Conservation (phyloP, 1,284 basidiomycete species). For the Tremellales sp. region DNA sequence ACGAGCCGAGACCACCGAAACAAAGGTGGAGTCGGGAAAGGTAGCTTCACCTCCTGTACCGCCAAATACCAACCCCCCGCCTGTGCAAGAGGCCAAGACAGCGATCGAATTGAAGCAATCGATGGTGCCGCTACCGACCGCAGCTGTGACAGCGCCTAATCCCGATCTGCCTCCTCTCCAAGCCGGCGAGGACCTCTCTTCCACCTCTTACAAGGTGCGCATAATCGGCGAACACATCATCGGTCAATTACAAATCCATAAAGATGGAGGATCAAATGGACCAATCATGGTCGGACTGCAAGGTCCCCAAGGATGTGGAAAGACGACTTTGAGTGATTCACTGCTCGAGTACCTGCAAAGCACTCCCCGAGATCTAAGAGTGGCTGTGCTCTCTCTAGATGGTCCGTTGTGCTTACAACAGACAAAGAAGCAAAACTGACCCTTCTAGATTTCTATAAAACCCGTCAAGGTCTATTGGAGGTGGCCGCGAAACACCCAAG, state of each 20-base stretch:
- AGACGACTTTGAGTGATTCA: slow-evolving; percentile 38
- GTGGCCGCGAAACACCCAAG: slow-evolving; percentile 28
- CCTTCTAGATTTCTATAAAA: slow-evolving; percentile 36
- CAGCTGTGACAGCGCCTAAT: not conserved
- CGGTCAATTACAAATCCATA: slow-evolving; percentile 20
- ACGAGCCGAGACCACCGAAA: not conserved
- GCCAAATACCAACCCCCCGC: not conserved
- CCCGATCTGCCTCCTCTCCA: slow-evolving; percentile 14
- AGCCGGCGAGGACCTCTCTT: slow-evolving; percentile 26
- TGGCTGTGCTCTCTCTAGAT: slow-evolving; percentile 38
- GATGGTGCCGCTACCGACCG: not conserved
- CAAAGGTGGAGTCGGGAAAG: not conserved
- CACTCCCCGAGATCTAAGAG: slow-evolving; percentile 14
- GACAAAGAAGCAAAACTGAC: slow-evolving; percentile 7
- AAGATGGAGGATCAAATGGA: slow-evolving; percentile 9
- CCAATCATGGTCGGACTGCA: slow-evolving; percentile 36
- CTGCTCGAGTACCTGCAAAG: slow-evolving; percentile 25
- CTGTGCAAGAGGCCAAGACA: not conserved
- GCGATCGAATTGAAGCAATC: no score
- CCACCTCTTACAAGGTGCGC: slow-evolving; percentile 38
- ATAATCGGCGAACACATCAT: slow-evolving; percentile 32
- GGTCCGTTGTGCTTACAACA: slow-evolving; percentile 16
- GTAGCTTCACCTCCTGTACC: not conserved
- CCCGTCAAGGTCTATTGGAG: slow-evolving; percentile 25
- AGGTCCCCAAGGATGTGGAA: slow-evolving; percentile 36